Evolutionary conservation across 768 basidiomycete genomes (phyloP).

Genomic region (Rhodotorula paludigena): DNA sequence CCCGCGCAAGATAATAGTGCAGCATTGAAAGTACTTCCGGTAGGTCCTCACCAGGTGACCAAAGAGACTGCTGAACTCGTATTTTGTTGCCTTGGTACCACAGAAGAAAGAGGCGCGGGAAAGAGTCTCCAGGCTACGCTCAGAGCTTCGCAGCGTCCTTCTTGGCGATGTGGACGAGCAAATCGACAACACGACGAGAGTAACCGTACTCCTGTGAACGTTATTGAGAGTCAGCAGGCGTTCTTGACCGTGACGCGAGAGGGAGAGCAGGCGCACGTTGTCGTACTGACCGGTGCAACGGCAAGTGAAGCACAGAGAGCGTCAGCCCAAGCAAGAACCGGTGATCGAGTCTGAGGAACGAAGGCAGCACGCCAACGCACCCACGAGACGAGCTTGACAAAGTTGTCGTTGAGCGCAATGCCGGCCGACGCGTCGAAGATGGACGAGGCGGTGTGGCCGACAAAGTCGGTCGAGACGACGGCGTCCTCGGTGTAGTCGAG

Average conservation of each 20-base stretch:
- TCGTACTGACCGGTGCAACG: slow-evolving; percentile 14
- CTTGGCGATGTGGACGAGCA: slow-evolving; percentile 58
- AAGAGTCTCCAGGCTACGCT: too few relatives aligned
- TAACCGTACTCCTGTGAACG: slow-evolving; percentile 56
- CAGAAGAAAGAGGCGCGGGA: too few relatives aligned
- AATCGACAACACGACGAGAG: slow-evolving; percentile 85
- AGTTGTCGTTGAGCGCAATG: slow-evolving; percentile 83
- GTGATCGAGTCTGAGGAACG: background rate
- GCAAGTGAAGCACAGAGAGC: background rate
- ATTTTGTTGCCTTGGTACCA: too few relatives aligned
- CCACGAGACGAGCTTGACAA: slow-evolving; percentile 92
- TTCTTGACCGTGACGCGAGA: too few relatives aligned
- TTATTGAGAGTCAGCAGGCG: too few relatives aligned
- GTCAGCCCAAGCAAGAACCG: background rate
- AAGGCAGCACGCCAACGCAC: slow-evolving; percentile 55
- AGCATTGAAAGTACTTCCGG: too few relatives aligned
- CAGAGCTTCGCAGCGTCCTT: slow-evolving; percentile 19
- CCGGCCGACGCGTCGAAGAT: slow-evolving; percentile 93
- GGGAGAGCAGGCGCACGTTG: too few relatives aligned
- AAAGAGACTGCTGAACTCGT: too few relatives aligned
- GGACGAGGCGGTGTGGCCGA: slow-evolving; percentile 68
- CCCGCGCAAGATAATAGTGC: too few relatives aligned
- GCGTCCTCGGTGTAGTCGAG: slow-evolving; percentile 87
- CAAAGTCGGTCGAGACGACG: slow-evolving; percentile 90
- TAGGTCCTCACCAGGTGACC: too few relatives aligned